Evolutionary conservation across 83 land plant genomes (phyloP).

Genomic region (Picea engelmannii): DNA sequence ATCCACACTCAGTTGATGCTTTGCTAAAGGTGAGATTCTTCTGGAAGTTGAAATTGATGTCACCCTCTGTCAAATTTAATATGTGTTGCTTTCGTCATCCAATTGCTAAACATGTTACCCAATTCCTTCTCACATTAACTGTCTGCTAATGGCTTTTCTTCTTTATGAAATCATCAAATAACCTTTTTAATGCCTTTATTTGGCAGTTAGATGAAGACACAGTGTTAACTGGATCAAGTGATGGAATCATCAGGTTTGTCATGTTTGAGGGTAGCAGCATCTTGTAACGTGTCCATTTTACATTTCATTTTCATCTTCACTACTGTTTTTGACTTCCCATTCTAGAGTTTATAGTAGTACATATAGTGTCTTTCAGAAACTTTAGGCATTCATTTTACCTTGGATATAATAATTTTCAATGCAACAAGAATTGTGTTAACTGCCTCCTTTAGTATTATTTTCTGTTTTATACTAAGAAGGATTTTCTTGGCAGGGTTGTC

Average conservation of each 20-base stretch:
- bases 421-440: neutral
- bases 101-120: neutral
- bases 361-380: neutral
- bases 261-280: neutral
- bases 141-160: neutral
- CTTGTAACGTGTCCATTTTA: neutral
- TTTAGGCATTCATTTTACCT: neutral
- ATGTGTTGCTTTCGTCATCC: neutral
- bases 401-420: neutral
- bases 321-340: neutral
- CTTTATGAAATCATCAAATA: neutral
- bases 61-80: neutral
- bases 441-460: neutral
- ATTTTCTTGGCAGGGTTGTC: slow-evolving; percentile 53
- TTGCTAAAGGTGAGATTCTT: slow-evolving; percentile 69
- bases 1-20: slow-evolving; percentile 80
- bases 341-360: too few relatives aligned
- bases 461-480: neutral
- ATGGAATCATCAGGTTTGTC: slow-evolving; percentile 83
- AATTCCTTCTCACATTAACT: neutral
- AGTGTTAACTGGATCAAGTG: slow-evolving; percentile 82
- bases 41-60: slow-evolving; percentile 4
- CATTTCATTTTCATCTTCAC: neutral
- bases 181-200: neutral
- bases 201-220: slow-evolving; percentile 93